Conservation (phyloP, 2,329 filamentous ascomycete genomes). For the Blastomyces parvus region DNA sequence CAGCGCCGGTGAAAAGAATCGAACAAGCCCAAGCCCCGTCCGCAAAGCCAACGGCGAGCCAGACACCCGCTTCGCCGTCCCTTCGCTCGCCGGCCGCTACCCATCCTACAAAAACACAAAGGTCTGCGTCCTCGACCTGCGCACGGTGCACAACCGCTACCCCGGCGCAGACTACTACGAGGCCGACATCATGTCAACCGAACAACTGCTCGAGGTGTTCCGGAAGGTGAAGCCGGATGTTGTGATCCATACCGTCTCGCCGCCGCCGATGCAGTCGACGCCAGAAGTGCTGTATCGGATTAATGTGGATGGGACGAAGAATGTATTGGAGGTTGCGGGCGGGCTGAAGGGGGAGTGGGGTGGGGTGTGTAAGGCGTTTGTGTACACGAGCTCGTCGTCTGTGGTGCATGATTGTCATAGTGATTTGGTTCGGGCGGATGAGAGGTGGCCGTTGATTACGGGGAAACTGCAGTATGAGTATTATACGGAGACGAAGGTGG, state of each 20-base stretch:
- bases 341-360: slow-evolving; percentile 57
- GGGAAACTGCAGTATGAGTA: slow-evolving; percentile 64
- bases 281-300: slow-evolving; percentile 64
- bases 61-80: slow-evolving; percentile 30
- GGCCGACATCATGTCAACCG: slow-evolving; percentile 64
- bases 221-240: slow-evolving; percentile 61
- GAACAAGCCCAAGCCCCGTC: slow-evolving; percentile 3
- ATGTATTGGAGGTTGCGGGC: slow-evolving; percentile 58
- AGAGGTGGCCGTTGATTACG: slow-evolving; percentile 66
- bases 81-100: slow-evolving; percentile 32
- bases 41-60: slow-evolving; percentile 16
- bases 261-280: slow-evolving; percentile 43
- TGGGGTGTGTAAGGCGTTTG: slow-evolving; percentile 56
- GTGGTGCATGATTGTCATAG: slow-evolving; percentile 72
- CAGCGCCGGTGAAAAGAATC: slow-evolving; percentile 1
- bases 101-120: slow-evolving; percentile 38
- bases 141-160: slow-evolving; percentile 57
- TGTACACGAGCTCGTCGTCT: slow-evolving; percentile 85
- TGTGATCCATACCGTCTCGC: slow-evolving; percentile 84
- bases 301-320: slow-evolving; percentile 77
- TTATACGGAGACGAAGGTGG: slow-evolving; percentile 84
- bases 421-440: slow-evolving; percentile 76
- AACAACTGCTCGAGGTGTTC: slow-evolving; percentile 55
- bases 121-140: slow-evolving; percentile 64
- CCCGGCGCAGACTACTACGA: slow-evolving; percentile 59